Evolutionary conservation across 208 protist species (phyloP).

Genomic region (Crithidia expoeki): DNA sequence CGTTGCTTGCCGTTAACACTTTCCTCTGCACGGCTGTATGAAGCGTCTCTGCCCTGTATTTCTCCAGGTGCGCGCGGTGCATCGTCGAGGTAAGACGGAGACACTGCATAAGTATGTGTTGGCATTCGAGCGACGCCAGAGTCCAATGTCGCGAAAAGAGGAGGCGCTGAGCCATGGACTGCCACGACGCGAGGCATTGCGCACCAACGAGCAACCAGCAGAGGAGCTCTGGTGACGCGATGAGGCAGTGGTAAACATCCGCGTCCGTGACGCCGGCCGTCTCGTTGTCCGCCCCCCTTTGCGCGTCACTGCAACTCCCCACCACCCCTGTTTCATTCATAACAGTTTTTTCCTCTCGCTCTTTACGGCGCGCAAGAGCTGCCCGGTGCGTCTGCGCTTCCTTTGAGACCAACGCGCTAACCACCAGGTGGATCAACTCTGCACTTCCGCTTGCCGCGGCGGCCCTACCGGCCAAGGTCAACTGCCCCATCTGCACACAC

Average conservation of each 20-base stretch:
- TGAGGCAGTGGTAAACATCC: conserved; percentile 16
- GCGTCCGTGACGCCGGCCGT: conserved; percentile 9
- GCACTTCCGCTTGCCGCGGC: conserved; percentile 35
- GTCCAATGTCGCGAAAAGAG: conserved; percentile 21
- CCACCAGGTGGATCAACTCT: conserved; percentile 47
- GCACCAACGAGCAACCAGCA: conserved; percentile 20
- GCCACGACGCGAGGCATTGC: conserved; percentile 15
- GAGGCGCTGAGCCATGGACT: conserved; percentile 24
- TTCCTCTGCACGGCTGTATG: neutral
- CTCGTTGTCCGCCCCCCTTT: neutral
- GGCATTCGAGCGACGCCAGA: conserved; percentile 18
- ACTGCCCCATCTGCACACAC: conserved; percentile 38
- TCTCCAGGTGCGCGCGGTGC: conserved; percentile 17
- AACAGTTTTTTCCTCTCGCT: neutral
- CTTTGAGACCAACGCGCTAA: conserved; percentile 31
- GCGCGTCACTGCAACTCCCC: neutral
- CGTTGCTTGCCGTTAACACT: neutral
- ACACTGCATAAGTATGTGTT: conserved; percentile 21
- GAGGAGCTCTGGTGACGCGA: conserved; percentile 27
- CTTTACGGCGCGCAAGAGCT: neutral
- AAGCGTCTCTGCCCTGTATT: neutral
- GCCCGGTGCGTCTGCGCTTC: conserved; percentile 6
- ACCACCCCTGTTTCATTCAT: neutral
- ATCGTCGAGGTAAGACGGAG: conserved; percentile 8
- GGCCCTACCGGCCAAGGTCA: conserved; percentile 31